Percentiles rank a stretch among this genome's conserved stretches.
phyloP scores from a whole-genome alignment of 257 asterid species.

The Solanum appendiculatum region DNA sequence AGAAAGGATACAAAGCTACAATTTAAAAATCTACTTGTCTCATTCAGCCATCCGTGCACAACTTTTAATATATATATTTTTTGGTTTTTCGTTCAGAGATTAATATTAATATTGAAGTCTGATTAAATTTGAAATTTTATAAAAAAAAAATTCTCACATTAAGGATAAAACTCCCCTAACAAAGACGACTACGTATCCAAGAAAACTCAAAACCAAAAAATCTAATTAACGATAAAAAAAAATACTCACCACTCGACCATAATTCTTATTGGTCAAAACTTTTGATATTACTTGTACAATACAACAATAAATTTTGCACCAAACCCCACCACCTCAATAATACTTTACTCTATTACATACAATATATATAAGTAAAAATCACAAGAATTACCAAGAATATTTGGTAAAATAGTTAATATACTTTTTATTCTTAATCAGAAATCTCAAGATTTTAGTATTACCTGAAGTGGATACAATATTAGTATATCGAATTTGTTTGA shows the following conservation, averaged over 20 bases:
- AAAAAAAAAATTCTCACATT: too few relatives aligned
- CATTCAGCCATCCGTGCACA: slow-evolving; percentile 10
- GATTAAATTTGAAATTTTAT: too few relatives aligned
- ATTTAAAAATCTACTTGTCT: not conserved
- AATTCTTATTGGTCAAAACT: not conserved
- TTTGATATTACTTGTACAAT: not conserved
- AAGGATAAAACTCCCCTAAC: not conserved
- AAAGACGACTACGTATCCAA: too few relatives aligned
- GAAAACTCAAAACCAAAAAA: too few relatives aligned
- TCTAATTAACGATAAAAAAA: too few relatives aligned
- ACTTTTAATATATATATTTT: not conserved
- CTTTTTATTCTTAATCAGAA: not conserved
- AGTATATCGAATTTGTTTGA: not conserved
- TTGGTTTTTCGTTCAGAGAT: too few relatives aligned
- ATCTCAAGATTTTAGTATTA: too few relatives aligned
- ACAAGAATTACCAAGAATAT: not conserved
- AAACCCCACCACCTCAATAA: not conserved
- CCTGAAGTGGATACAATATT: not conserved
- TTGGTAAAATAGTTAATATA: not conserved
- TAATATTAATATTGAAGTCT: too few relatives aligned
- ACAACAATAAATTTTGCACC: not conserved
- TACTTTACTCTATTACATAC: not conserved
- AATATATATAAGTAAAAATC: too few relatives aligned
- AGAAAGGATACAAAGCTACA: slow-evolving; percentile 8
- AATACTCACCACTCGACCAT: not conserved